phyloP scores from a whole-genome alignment of 768 basidiomycete species.

The Podaxis sp. region DNA sequence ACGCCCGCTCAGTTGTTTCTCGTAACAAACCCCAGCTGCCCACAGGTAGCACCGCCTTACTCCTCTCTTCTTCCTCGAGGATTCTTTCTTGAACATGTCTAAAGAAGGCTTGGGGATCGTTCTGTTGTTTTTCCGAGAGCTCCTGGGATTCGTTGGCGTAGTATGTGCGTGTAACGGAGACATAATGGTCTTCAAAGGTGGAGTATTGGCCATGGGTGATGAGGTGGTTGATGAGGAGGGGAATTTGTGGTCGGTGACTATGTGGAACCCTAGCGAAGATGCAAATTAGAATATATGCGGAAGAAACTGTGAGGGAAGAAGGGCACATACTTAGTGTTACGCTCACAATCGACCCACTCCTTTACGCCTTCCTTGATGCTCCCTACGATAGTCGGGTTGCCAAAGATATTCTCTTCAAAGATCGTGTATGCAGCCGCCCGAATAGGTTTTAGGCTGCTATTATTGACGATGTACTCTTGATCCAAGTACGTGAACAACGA shows the following conservation, averaged over 20 bases:
- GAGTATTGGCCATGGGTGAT: constrained; percentile 57
- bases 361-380: constrained; percentile 45
- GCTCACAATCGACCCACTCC: constrained; percentile 57
- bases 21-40: constrained; percentile 50
- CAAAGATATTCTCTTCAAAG: constrained; percentile 54
- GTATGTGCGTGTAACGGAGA: constrained; percentile 49
- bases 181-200: constrained; percentile 56
- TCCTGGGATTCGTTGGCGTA: constrained; percentile 52
- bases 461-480: constrained; percentile 54
- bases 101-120: constrained; percentile 55
- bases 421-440: constrained; percentile 55
- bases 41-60: constrained; percentile 48
- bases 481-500: constrained; percentile 74
- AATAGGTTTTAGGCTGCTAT: constrained; percentile 38
- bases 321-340: constrained; percentile 38
- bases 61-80: constrained; percentile 58
- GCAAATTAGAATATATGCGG: background rate
- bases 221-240: constrained; percentile 56
- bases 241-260: constrained; percentile 40
- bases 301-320: background rate
- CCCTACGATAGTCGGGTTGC: constrained; percentile 40
- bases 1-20: constrained; percentile 51
- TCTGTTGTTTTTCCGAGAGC: constrained; percentile 35
- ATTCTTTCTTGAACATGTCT: constrained; percentile 43
- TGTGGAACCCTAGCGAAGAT: constrained; percentile 33